Conservation (phyloP, 2,329 filamentous ascomycete species). For the Stachybotrys chlorohalonatus region DNA sequence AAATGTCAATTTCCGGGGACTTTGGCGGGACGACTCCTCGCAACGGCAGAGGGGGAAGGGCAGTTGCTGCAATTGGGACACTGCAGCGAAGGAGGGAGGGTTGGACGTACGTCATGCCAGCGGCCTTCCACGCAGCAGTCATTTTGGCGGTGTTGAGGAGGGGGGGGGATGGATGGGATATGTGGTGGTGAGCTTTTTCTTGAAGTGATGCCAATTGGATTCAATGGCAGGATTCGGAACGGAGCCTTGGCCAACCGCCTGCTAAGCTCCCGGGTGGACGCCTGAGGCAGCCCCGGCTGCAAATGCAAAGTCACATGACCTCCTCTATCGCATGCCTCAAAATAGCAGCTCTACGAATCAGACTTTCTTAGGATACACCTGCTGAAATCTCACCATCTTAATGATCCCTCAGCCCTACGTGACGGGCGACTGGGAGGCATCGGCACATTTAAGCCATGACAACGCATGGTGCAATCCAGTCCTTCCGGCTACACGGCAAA, state of each 20-base stretch:
- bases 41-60: slow-evolving; percentile 1
- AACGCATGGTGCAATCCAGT: neutral
- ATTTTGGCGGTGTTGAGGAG: slow-evolving; percentile 54
- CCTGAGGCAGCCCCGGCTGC: neutral
- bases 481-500: neutral
- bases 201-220: slow-evolving; percentile 24
- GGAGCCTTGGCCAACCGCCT: neutral
- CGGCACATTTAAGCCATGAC: neutral
- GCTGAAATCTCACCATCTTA: too few relatives aligned
- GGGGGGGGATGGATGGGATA: slow-evolving; percentile 15
- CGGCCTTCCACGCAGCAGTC: slow-evolving; percentile 97
- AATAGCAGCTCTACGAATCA: too few relatives aligned
- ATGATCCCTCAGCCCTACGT: neutral
- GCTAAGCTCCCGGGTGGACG: neutral
- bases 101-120: slow-evolving; percentile 81
- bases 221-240: slow-evolving; percentile 22
- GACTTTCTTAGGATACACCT: too few relatives aligned
- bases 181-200: slow-evolving; percentile 13
- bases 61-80: slow-evolving; percentile 6
- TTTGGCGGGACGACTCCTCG: neutral
- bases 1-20: slow-evolving; percentile 11
- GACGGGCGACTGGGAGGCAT: neutral
- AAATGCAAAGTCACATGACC: neutral
- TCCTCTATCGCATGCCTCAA: too few relatives aligned
- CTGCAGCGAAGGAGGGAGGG: slow-evolving; percentile 1